A percentile compares a stretch with the other conserved stretches of the same genome.
These are phyloP conservation scores for Aspergillus piperis DNA, from an alignment of 2,329 filamentous ascomycete genomes.

Conservation along the genomic window DNA sequence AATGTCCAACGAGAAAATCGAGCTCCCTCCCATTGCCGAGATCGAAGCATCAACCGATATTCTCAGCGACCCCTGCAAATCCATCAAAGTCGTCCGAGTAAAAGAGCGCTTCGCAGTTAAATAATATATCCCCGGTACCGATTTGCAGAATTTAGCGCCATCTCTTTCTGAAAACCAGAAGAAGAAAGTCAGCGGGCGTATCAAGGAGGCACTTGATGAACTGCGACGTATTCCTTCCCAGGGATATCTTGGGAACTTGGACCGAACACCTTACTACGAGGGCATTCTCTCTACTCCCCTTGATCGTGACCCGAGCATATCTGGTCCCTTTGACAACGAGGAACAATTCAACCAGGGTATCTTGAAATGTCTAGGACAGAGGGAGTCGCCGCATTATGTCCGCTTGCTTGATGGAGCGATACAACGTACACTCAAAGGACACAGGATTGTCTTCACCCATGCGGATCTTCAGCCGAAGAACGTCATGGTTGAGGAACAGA, in stretches of 20 bases:
- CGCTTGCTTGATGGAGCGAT: slow-evolving; percentile 16
- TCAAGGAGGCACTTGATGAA: slow-evolving; percentile 14
- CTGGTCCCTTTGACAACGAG: slow-evolving; percentile 19
- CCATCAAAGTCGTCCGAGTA: slow-evolving; percentile 22
- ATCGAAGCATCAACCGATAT: slow-evolving; percentile 22
- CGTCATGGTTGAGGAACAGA: slow-evolving; percentile 17
- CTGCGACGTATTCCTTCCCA: slow-evolving; percentile 16
- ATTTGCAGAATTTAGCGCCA: slow-evolving; percentile 16
- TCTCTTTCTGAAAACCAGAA: slow-evolving; percentile 15
- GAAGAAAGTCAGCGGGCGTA: slow-evolving; percentile 11
- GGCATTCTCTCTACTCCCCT: slow-evolving; percentile 16
- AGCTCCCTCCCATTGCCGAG: slow-evolving; percentile 19
- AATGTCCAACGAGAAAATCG: neutral
- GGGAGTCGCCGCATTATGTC: slow-evolving; percentile 19
- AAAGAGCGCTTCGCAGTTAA: slow-evolving; percentile 23
- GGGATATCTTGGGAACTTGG: slow-evolving; percentile 21
- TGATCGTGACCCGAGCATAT: slow-evolving; percentile 19
- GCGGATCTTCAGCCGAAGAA: slow-evolving; percentile 22
- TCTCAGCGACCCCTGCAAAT: slow-evolving; percentile 17
- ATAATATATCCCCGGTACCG: slow-evolving; percentile 16
- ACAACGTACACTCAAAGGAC: slow-evolving; percentile 19
- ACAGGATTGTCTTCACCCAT: slow-evolving; percentile 19
- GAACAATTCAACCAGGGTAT: slow-evolving; percentile 18
- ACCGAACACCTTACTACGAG: slow-evolving; percentile 18
- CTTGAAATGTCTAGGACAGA: slow-evolving; percentile 11